These are phyloP conservation scores for Cystobasidium sp. DNA, from an alignment of 1,284 basidiomycete species.

Conservation along the genomic window DNA sequence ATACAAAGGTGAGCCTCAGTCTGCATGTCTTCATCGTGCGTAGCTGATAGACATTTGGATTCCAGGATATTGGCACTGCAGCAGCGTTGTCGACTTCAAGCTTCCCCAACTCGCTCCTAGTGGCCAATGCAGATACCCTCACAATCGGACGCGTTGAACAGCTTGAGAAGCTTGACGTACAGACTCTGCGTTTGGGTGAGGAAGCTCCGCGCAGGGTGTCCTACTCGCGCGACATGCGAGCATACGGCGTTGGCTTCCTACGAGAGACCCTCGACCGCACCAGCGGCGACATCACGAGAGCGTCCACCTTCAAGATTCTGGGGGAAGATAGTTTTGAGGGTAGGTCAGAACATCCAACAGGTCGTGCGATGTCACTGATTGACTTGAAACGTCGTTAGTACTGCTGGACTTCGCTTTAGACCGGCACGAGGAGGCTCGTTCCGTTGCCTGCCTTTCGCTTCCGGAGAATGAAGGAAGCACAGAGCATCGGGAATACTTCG, in stretches of 20 bases:
- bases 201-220: constrained; percentile 56
- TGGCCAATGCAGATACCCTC: constrained; percentile 34
- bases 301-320: constrained; percentile 46
- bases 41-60: neutral
- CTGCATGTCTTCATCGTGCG: neutral
- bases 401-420: constrained; percentile 36
- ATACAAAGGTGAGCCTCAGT: constrained; percentile 44
- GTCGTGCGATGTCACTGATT: neutral
- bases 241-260: constrained; percentile 49
- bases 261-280: constrained; percentile 48
- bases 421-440: constrained; percentile 35
- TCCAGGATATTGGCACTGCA: constrained; percentile 50
- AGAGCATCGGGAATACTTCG: constrained; percentile 35
- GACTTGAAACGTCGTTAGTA: neutral
- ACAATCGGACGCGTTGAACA: constrained; percentile 53
- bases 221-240: constrained; percentile 42
- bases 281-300: constrained; percentile 39
- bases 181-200: constrained; percentile 55
- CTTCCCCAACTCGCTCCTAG: constrained; percentile 17
- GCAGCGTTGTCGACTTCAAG: constrained; percentile 5
- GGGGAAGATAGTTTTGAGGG: constrained; percentile 46
- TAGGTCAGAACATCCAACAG: constrained; percentile 21
- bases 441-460: constrained; percentile 14
- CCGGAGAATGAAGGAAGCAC: neutral
- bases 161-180: constrained; percentile 54